phyloP scores from a whole-genome alignment of 192 early-diverging fungal genomes.

The Lunasporangiospora selenospora region DNA sequence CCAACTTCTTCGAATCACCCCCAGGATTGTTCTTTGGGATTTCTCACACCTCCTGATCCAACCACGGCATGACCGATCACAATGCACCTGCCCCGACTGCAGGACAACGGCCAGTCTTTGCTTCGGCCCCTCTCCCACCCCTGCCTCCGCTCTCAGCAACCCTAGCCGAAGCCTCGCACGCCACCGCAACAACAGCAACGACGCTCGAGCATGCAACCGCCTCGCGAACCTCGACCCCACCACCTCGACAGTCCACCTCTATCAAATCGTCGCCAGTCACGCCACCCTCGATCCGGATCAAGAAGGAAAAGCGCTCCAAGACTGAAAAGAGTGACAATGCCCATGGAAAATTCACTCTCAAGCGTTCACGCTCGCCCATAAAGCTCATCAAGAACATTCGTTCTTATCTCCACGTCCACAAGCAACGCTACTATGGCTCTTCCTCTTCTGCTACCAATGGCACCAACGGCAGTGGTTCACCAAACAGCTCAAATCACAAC shows the following conservation, averaged over 20 bases:
- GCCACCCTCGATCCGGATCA: conserved; percentile 12
- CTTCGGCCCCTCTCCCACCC: too few relatives aligned
- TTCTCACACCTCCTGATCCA: too few relatives aligned
- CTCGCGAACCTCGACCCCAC: not conserved
- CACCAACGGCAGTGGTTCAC: conserved; percentile 3
- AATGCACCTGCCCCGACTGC: too few relatives aligned
- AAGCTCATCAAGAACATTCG: conserved; percentile 41
- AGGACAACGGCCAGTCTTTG: too few relatives aligned
- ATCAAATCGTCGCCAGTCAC: not conserved
- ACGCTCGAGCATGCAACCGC: not conserved
- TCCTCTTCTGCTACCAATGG: conserved; percentile 22
- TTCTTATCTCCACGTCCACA: conserved; percentile 38
- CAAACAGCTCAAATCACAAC: not conserved
- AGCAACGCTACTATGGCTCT: conserved; percentile 8
- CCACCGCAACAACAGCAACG: conserved; percentile 2
- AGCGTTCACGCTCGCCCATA: conserved; percentile 41
- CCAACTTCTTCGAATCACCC: too few relatives aligned
- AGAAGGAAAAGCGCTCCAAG: conserved; percentile 2
- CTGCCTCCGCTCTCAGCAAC: too few relatives aligned
- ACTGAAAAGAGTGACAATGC: not conserved
- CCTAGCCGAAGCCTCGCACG: not conserved
- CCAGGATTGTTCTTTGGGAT: too few relatives aligned
- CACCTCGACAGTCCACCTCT: not conserved
- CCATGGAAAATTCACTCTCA: conserved; percentile 9
- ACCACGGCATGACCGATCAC: too few relatives aligned